Evolutionary conservation across 148 eudicot genomes (phyloP).

Genomic region (Suaeda aralocaspica): DNA sequence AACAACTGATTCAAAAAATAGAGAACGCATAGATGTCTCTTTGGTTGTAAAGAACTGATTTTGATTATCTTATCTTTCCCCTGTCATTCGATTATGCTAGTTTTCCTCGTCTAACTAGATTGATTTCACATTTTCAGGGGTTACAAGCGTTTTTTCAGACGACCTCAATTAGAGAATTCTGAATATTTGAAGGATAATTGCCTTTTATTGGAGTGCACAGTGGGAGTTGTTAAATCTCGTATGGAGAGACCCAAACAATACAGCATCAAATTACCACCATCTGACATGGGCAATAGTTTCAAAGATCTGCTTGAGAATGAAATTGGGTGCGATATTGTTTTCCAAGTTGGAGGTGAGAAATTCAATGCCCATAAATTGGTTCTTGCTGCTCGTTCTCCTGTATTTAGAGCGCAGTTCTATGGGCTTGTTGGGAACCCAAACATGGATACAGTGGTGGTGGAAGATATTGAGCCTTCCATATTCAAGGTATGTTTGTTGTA

Average conservation of each 20-base stretch:
- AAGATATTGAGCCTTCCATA: constrained; percentile 74
- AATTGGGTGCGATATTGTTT: constrained; percentile 60
- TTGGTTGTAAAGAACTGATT: background rate
- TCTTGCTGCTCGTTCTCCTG: constrained; percentile 94
- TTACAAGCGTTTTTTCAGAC: constrained; percentile 79
- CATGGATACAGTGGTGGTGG: constrained; percentile 52
- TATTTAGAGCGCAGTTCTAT: constrained; percentile 86
- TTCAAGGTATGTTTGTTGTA: constrained; percentile 63
- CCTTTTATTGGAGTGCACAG: constrained; percentile 74
- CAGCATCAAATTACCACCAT: constrained; percentile 50
- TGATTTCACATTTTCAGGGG: constrained; percentile 53
- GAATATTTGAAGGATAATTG: constrained; percentile 65
- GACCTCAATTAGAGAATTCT: constrained; percentile 60
- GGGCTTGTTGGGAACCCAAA: constrained; percentile 73
- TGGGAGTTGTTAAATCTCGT: constrained; percentile 80
- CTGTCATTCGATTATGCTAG: background rate
- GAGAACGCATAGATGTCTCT: background rate
- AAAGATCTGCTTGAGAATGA: constrained; percentile 57
- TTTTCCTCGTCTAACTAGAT: constrained; percentile 1
- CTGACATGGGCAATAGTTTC: constrained; percentile 68
- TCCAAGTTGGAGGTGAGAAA: constrained; percentile 69
- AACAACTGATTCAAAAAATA: background rate
- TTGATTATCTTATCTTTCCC: background rate
- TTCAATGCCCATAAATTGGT: constrained; percentile 87
- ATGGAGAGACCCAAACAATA: constrained; percentile 73